Evolutionary conservation across 306 rosid species (phyloP), one percentile per base, ranked within the genome.

Genomic region (Cyamopsis tetragonoloba): DNA sequence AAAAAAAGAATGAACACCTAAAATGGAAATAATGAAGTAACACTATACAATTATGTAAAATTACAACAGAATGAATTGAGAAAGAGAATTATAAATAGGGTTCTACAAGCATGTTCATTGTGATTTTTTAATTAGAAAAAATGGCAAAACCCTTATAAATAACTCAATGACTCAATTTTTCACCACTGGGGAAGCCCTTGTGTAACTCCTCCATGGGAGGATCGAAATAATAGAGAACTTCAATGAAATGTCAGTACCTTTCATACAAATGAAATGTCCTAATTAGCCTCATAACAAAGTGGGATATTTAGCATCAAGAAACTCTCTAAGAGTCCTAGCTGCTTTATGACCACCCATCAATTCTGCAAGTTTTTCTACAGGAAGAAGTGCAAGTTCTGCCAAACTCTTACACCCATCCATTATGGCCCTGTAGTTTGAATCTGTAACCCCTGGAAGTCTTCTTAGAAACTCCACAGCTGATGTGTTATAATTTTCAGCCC

Each of bases 261-360:
- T 46, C 12, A 27, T 30, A 80, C 15, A 28, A 55, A 47, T 65
- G 48, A 78, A 48, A 51, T 10, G 13, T 58, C 43, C 63, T 35
- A 7, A 12, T 57, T 32, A 51, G 44, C 50, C 62, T 85, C 85
- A 84, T 57, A 87, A 77, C 78, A 89, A 76, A 53, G 97, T 89
- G 37, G 98, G 98, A 82, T 93, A 89, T 77, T 93, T 93, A 9
- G 98, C 98, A 81, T 93, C 98, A 10, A 93, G 87, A 80, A 89
- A 93, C 2, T 93, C 97, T 76, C 96, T 80, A 3, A 93, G 96
- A 55, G 85, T 93, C 35, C 91, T 85, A 83, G 98, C 98, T 31
- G 96, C 91, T 79, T 93, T 91, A 64, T 81, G 96, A 58, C 98
- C 91, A 46, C 98, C 98, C 96, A 89, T 84, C 50, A 89, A 48